phyloP scores from a whole-genome alignment of 2,329 filamentous ascomycete genomes.

The Aureobasidium melanogenum region DNA sequence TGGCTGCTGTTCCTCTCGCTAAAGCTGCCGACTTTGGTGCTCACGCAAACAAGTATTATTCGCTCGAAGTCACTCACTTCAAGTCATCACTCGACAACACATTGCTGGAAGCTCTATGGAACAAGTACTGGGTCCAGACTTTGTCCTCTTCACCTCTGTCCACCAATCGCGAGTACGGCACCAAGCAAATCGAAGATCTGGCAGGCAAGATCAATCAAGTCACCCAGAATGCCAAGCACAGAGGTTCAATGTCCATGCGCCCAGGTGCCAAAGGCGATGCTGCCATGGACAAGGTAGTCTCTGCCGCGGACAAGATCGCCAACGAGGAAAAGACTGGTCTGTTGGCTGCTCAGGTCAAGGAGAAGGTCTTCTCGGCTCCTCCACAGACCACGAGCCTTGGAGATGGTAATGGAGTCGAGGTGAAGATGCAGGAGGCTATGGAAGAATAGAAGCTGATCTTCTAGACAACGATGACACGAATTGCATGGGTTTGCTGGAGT shows the following conservation, averaged over 20 bases:
- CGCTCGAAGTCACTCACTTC: conserved; percentile 84
- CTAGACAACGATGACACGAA: conserved; percentile 8
- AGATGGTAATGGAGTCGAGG: conserved; percentile 10
- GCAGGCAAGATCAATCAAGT: conserved; percentile 61
- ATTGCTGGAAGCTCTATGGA: conserved; percentile 84
- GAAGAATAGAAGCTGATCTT: not conserved
- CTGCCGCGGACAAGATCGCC: conserved; percentile 52
- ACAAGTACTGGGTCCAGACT: conserved; percentile 98
- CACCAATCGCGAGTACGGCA: conserved; percentile 86
- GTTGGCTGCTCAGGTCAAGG: conserved; percentile 55
- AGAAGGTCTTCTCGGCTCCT: conserved; percentile 45
- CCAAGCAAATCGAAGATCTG: conserved; percentile 84
- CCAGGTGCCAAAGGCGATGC: conserved; percentile 31
- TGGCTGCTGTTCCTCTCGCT: conserved; percentile 74
- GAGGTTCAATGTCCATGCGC: conserved; percentile 17
- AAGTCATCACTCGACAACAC: conserved; percentile 86
- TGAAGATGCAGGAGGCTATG: conserved; percentile 16
- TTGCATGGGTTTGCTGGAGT: conserved; percentile 8
- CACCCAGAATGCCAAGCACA: conserved; percentile 26
- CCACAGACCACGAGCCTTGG: conserved; percentile 13
- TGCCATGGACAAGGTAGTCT: conserved; percentile 51
- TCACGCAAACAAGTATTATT: conserved; percentile 83
- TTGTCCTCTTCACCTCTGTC: conserved; percentile 83
- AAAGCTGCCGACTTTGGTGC: conserved; percentile 96
- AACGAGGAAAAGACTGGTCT: conserved; percentile 55